Base-by-base conservation (phyloP, 2,329 filamentous ascomycete species). In the Neofusicoccum ribis region DNA sequence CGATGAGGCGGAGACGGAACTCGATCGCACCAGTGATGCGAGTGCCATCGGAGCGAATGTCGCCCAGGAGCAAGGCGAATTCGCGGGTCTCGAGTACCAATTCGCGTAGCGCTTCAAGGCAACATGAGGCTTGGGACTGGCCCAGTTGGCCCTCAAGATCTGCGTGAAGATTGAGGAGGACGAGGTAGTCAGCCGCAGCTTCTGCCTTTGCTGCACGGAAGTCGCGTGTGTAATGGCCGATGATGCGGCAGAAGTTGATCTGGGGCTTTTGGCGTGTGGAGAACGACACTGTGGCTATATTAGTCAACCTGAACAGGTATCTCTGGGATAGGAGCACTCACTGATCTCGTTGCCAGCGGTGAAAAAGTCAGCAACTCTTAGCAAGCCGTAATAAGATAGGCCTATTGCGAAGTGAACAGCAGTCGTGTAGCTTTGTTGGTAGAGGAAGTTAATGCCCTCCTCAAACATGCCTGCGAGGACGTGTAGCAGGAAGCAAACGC, bases 81-180 rank as follows among this genome's bases (percentile, higher is more conserved):
- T 99, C 95, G 69, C 94, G 88, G 20, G 93, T 97, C 80, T 99
- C 95, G n/a, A 99, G 84, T 31, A 97, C 93, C 64, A 98, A 88
- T 78, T 98, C 95, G 41, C 93, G 91, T 65, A 99, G 83, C 6
- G 93, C 94, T 77, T 97, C 92, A 77, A 97, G 92, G 78, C 94
- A 98, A 43, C 97, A 86, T 54, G 86, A 87, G 62, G 89, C 86
- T 74, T 97, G 94, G 49, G 89, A 89, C 67, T 86, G 88, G 65
- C 92, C 93, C 5, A 89, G 83, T 65, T 91, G 86, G 20, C 89
- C 90, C 31, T 85, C 86, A 49, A 96, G 83, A 76, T 97, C 94
- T 58, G 89, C 87, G 74, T 98, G 98, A 65, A 99, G 86, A 77
- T 92, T 97, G 72, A 99, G 93, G 65, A 99, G 81, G 5, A 89